A percentile compares a stretch with the other conserved stretches of the same genome.
phyloP scores from a whole-genome alignment of 1,139 yeast species.

The Saccharomyces hybrid region DNA sequence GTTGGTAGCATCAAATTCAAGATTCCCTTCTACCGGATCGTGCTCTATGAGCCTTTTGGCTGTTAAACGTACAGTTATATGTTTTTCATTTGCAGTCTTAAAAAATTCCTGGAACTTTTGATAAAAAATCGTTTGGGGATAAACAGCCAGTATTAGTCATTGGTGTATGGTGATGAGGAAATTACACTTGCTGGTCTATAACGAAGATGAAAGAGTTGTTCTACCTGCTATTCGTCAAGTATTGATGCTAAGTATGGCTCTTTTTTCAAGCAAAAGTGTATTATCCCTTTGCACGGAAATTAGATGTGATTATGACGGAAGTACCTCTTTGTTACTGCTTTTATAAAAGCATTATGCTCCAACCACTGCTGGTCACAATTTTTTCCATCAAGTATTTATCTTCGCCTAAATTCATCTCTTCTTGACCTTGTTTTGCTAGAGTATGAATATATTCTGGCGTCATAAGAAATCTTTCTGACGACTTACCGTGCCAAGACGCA shows the following conservation, averaged over 20 bases:
- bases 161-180: not conserved
- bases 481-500: not conserved
- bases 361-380: too few relatives aligned
- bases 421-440: not conserved
- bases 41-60: conserved; percentile 24
- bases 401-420: not conserved
- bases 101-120: conserved; percentile 21
- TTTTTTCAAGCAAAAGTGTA: not conserved
- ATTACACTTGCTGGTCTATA: not conserved
- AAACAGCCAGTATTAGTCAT: conserved; percentile 3
- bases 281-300: not conserved
- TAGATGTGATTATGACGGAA: not conserved
- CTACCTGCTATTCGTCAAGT: not conserved
- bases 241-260: not conserved
- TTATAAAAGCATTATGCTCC: too few relatives aligned
- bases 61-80: conserved; percentile 24
- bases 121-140: conserved; percentile 19
- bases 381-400: not conserved
- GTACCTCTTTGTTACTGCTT: too few relatives aligned
- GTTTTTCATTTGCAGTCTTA: conserved; percentile 23
- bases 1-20: conserved; percentile 21
- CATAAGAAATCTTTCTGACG: not conserved
- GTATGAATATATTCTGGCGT: too few relatives aligned
- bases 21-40: conserved; percentile 26
- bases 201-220: not conserved